Evolutionary conservation across 768 basidiomycete genomes (phyloP), one percentile per base, ranked within the genome.

Genomic region (Pluteus cervinus): DNA sequence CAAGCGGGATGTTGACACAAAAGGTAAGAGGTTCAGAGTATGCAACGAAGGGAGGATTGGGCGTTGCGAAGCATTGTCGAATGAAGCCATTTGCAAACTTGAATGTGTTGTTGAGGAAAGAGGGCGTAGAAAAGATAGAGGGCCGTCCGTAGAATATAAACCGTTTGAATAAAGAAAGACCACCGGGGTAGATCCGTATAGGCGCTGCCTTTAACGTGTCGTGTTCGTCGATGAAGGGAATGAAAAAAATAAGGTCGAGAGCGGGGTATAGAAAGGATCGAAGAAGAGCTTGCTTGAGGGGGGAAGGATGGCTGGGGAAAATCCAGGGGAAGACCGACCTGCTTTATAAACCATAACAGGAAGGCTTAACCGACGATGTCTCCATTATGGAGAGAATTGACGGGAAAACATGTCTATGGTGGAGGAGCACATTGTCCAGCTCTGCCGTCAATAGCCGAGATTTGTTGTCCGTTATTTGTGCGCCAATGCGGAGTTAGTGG

Each of bases 21-120:
- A 55, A 46, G 52, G 53, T n/a, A n/a, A n/a, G 28, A 77, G 63
- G 37, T 68, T 53, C 39, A 77, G 70, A 7, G 71, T 57, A 39
- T 61, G 71, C 8, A 79, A 61, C 8, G 77, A 60, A 10, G 76
- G 76, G 9, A 79, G 69, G 1, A 66, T 71, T 16, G 75, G 74
- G 22, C 73, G 73, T 29, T 53, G 39, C 36, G 62, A 53, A 30
- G 46, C 42, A 20, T 45, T 39, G 25, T 34, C 41, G 47, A 41
- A 37, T 24, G 38, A 40, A 38, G 49, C 41, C 47, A 46, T 49
- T 39, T n/a, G n/a, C n/a, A n/a, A n/a, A n/a, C n/a, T n/a, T n/a
- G n/a, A n/a, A n/a, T n/a, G n/a, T n/a, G n/a, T n/a, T n/a, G n/a
- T n/a, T n/a, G n/a, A n/a, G n/a, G n/a, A n/a, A n/a, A n/a, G n/a